phyloP scores from a whole-genome alignment of 1,284 basidiomycete species.

The Chalciporus sp. region DNA sequence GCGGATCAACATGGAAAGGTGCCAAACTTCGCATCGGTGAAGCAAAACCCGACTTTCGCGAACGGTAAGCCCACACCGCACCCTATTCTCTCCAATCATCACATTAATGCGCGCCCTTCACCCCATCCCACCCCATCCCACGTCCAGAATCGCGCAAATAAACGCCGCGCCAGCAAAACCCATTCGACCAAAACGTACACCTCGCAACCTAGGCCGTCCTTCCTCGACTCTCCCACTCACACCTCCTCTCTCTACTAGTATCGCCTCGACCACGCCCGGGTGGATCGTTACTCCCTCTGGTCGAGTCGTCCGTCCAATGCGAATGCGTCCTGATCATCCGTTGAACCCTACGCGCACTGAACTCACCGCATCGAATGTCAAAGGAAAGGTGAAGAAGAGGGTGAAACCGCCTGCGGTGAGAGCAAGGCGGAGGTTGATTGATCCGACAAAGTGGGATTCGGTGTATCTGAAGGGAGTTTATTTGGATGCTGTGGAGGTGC shows the following conservation, averaged over 20 bases:
- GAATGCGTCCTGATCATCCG: conserved; percentile 67
- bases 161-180: conserved; percentile 19
- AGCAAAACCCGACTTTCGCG: conserved; percentile 69
- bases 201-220: conserved; percentile 36
- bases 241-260: conserved; percentile 60
- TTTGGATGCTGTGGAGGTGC: conserved; percentile 43
- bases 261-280: conserved; percentile 52
- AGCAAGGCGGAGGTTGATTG: conserved; percentile 49
- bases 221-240: conserved; percentile 64
- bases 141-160: conserved; percentile 33
- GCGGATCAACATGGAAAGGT: conserved; percentile 82
- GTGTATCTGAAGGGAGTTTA: conserved; percentile 66
- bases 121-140: neutral
- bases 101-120: neutral
- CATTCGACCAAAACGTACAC: conserved; percentile 36
- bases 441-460: conserved; percentile 68
- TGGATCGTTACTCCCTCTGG: conserved; percentile 72
- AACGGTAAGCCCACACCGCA: conserved; percentile 49
- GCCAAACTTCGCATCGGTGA: conserved; percentile 80
- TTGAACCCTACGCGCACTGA: conserved; percentile 43
- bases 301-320: conserved; percentile 62
- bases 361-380: conserved; percentile 8
- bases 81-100: neutral
- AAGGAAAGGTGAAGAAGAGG: conserved; percentile 35
- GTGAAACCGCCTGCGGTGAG: conserved; percentile 22